Base-by-base conservation (phyloP, 352 stramenopile species). In the Pythium chondricola region DNA sequence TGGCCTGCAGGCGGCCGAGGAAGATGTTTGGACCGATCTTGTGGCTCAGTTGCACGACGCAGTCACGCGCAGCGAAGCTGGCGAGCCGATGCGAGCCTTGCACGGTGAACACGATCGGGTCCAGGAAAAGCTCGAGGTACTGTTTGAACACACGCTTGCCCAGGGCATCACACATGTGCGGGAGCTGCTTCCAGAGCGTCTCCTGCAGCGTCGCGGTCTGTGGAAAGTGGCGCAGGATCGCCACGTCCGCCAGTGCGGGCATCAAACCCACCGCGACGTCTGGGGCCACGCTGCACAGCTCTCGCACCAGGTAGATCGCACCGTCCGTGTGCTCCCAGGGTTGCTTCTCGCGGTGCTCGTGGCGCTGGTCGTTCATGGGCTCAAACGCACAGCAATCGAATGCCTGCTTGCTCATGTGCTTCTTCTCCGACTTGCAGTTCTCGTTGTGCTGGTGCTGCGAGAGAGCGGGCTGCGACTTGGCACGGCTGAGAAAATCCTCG, bases 261-360 rank as follows among this genome's bases (percentile, higher is more conserved):
- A 92, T 68, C 33, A 71, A 67, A 20, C 50, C 59, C 14, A 88
- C 60, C 5, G 65, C 80, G 3, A 74, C 26, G 1, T 84, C 69
- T 4, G 79, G 77, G 2, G 72, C 68, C 3, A 88, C 72, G 16
- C 32, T 37, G 29, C 82, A 96, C 16, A 98, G 71, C 60, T 98
- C 94, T 11, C 93, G 82, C 25, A 98, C 72, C 54, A 98, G 72
- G 63, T 98, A 98, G 43, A 98, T 82, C 10, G 88, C 96, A 18
- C 95, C 95, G 50, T 98, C 95, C 9, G 88, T 93, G 58, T 95
- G 83, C 60, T 98, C 93, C 95, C 95, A 98, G 6, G 86, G 87
- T 60, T 93, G 73, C 38, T 97, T 79, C 17, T 86, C 72, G 57
- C 88, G 96, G 53, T 89, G 58, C 22, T 83, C 74, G 33, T 85